Base-by-base conservation (phyloP, 2,329 filamentous ascomycete genomes). In the Polychaeton citri region DNA sequence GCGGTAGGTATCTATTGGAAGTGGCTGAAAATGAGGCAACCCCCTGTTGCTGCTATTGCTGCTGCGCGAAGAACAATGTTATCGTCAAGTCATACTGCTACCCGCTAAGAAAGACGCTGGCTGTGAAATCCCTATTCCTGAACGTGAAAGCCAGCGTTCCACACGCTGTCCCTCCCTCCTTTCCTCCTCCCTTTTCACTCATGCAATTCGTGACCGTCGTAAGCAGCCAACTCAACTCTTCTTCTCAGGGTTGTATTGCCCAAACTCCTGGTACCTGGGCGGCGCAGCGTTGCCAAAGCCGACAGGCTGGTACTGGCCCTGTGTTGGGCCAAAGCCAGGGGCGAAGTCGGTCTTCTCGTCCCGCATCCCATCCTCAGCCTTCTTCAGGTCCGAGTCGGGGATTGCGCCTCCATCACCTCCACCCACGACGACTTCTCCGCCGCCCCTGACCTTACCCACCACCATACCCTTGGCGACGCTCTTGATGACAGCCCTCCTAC, bases 401-500 rank as follows among this genome's bases (percentile, higher is more conserved):
- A 68, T 43, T 2, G 53, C 50, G 6, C 65, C 65, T 5, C 66
- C 73, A 32, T 74, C 75, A 6, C 71, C 74, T 15, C 78, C 79
- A 1, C 81, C 81, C 15, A 87, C 78, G 33, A 88, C 70, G 15
- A 85, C 68, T 46, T 84, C 73, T 2, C 81, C 75, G 4, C 80
- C 81, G 24, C 78, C 79, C 39, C 75, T 73, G 33, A 88, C 82
- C 45, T 76, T 77, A 21, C 84, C 84, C 4, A 92, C 77, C 0
- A 92, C 79, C 90, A 98, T 96, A 28, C 90, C 86, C 65, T 93
- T 95, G 15, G 87, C 90, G 1, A 96, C 90, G 30, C 81, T 84
- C 67, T 95, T 98, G 54, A 98, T 73, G 30, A 98, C 76, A 0
- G 90, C 90, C 42, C 79, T 76, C 30, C 90, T 72, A 37, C 83